These are phyloP conservation scores for Thuidium tamariscinum DNA, from an alignment of 225 moss, liverwort and hornwort genomes.

Conservation along the genomic window DNA sequence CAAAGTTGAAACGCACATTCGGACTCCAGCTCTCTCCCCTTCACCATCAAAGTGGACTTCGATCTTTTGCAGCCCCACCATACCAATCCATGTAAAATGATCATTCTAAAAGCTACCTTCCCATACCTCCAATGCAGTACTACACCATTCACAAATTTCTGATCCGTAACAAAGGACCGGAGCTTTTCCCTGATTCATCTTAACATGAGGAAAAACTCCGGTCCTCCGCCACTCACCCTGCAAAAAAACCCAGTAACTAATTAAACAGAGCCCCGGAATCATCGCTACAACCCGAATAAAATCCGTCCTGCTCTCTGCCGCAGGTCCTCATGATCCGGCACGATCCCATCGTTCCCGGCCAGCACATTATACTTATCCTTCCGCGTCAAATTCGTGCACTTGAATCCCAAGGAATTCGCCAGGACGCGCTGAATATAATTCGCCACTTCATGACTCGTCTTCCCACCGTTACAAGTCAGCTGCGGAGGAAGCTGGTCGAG, in stretches of 20 bases:
- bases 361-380: conserved; percentile 79
- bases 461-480: conserved; percentile 64
- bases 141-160: neutral
- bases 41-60: neutral
- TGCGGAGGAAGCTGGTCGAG: conserved; percentile 63
- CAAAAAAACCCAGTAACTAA: neutral
- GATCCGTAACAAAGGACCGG: neutral
- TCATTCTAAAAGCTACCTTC: neutral
- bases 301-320: conserved; percentile 8
- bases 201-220: conserved; percentile 14
- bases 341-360: conserved; percentile 72
- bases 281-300: neutral
- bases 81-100: neutral
- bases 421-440: conserved; percentile 70
- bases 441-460: conserved; percentile 79
- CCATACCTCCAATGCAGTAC: neutral
- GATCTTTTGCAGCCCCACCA: neutral
- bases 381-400: conserved; percentile 66
- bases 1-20: neutral
- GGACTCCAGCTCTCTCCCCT: neutral
- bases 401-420: conserved; percentile 64
- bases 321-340: conserved; percentile 23
- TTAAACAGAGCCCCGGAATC: neutral
- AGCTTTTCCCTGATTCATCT: conserved; percentile 17
- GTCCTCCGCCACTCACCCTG: conserved; percentile 5